Conservation (phyloP, 305 asterid genomes). For the Coffea humblotiana region DNA sequence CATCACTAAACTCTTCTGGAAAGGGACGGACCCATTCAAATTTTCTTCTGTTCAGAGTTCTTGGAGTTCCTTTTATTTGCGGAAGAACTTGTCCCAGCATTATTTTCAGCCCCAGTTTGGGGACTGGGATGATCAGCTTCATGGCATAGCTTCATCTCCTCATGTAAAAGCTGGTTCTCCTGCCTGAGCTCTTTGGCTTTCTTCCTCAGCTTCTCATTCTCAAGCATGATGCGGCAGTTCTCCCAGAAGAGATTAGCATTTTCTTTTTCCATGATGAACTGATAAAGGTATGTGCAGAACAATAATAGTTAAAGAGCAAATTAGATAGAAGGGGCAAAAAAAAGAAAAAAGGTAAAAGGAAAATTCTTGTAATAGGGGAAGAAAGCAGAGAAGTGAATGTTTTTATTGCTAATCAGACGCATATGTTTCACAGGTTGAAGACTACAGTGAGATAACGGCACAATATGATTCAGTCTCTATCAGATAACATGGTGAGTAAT, state of each 20-base stretch:
- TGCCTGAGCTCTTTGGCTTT: constrained; percentile 46
- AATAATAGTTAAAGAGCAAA: neutral
- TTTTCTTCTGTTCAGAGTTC: constrained; percentile 31
- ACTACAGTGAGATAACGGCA: neutral
- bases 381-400: neutral
- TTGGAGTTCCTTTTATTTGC: constrained; percentile 27
- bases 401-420: neutral
- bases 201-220: constrained; percentile 56
- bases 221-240: constrained; percentile 43
- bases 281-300: neutral
- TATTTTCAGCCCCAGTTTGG: constrained; percentile 14
- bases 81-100: constrained; percentile 32
- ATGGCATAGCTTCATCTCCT: constrained; percentile 45
- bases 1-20: neutral
- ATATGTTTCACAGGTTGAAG: neutral
- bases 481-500: neutral
- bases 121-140: constrained; percentile 25
- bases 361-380: neutral
- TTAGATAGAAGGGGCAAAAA: neutral
- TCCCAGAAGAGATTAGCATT: constrained; percentile 53
- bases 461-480: neutral
- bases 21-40: constrained; percentile 15
- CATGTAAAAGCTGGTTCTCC: constrained; percentile 53
- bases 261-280: constrained; percentile 43
- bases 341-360: neutral